These are phyloP conservation scores for Colletotrichum higginsianum DNA, from an alignment of 2,329 filamentous ascomycete species.

Conservation along the genomic window DNA sequence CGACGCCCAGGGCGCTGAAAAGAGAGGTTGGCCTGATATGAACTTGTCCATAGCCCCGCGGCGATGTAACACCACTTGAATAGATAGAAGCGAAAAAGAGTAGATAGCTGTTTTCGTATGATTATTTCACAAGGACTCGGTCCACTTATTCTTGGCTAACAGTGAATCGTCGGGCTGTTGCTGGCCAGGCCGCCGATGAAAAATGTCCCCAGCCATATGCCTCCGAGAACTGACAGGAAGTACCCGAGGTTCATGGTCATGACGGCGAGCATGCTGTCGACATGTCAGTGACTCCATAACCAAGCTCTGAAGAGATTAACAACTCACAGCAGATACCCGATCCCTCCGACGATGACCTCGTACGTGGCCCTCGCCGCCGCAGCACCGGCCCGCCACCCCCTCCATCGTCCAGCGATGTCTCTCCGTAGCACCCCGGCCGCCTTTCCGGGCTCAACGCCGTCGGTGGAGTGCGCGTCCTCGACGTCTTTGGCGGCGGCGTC, in stretches of 20 bases:
- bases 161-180: neutral
- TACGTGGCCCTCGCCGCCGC: conserved; percentile 42
- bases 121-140: neutral
- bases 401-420: conserved; percentile 27
- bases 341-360: conserved; percentile 71
- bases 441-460: conserved; percentile 3
- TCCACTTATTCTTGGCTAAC: neutral
- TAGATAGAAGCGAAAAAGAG: neutral
- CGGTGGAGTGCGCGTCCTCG: neutral
- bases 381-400: conserved; percentile 40
- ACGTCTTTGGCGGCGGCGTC: conserved; percentile 10
- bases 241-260: conserved; percentile 93
- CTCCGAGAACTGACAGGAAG: conserved; percentile 82
- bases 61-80: rapidly evolving
- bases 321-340: conserved; percentile 89
- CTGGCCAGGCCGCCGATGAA: conserved; percentile 21
- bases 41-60: too few species aligned
- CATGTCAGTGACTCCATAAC: neutral
- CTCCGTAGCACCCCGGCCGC: neutral
- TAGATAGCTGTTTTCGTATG: too few species aligned
- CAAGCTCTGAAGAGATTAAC: too few species aligned
- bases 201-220: conserved; percentile 81
- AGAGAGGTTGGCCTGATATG: neutral
- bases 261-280: conserved; percentile 85
- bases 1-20: neutral